Evolutionary conservation across 805 yeast species (phyloP).

Genomic region (Metschnikowia bowlesiae): DNA sequence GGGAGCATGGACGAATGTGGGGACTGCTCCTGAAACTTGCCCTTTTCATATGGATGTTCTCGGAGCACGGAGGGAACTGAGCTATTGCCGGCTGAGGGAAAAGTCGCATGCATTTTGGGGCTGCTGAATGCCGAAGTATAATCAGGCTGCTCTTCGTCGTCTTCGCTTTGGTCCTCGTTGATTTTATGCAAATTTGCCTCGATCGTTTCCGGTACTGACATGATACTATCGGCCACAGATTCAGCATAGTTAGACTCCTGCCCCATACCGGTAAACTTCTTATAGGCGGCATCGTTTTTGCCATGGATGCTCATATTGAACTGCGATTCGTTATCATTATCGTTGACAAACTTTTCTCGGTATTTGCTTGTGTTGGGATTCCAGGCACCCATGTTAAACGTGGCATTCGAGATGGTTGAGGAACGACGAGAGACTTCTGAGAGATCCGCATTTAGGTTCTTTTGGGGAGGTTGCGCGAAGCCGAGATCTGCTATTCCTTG

Average conservation of each 20-base stretch:
- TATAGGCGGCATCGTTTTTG: constrained; percentile 25
- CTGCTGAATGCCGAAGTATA: constrained; percentile 8
- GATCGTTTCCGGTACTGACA: constrained; percentile 40
- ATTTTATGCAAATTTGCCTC: constrained; percentile 35
- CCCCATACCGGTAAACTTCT: constrained; percentile 30
- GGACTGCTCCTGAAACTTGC: constrained; percentile 12
- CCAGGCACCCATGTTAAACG: constrained; percentile 52
- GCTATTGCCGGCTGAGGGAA: constrained; percentile 4
- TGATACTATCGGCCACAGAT: constrained; percentile 12
- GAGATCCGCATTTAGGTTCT: neutral
- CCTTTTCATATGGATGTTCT: constrained; percentile 10
- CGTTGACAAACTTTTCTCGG: constrained; percentile 47
- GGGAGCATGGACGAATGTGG: constrained; percentile 5
- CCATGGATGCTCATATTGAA: constrained; percentile 14
- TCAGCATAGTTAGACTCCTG: constrained; percentile 18
- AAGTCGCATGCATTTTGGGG: neutral
- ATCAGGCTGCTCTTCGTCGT: constrained; percentile 14
- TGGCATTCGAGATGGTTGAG: constrained; percentile 28
- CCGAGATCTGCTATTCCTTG: neutral
- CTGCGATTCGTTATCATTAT: constrained; percentile 36
- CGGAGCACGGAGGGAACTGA: constrained; percentile 12
- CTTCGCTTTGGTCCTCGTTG: constrained; percentile 27
- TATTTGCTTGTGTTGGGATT: constrained; percentile 51
- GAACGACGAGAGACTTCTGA: constrained; percentile 24
- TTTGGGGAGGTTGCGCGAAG: neutral